Evolutionary conservation across 306 rosid genomes (phyloP).

Genomic region (Rubus parviflorus): DNA sequence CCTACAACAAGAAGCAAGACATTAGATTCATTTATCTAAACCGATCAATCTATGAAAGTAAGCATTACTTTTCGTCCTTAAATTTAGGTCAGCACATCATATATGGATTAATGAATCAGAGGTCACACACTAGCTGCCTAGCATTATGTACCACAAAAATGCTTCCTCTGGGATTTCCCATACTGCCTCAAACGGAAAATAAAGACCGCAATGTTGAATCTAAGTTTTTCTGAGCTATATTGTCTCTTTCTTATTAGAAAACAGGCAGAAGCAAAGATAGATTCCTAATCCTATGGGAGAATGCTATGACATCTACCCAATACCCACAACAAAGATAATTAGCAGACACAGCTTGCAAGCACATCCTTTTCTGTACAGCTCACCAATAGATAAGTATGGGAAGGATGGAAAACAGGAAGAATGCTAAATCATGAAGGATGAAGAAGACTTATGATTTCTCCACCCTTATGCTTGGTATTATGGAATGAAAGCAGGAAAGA

Average conservation of each 20-base stretch:
- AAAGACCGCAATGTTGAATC: not conserved
- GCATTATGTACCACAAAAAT: too few species aligned
- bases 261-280: not conserved
- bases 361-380: not conserved
- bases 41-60: not conserved
- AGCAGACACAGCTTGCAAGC: not conserved
- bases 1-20: constrained; percentile 1
- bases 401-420: not conserved
- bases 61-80: not conserved
- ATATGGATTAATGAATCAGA: not conserved
- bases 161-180: not conserved
- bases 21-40: not conserved
- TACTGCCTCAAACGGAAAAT: not conserved
- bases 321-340: not conserved
- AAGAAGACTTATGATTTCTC: not conserved
- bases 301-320: not conserved
- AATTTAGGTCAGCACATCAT: not conserved
- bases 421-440: not conserved
- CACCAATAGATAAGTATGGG: not conserved
- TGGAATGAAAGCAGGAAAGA: not conserved
- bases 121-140: not conserved
- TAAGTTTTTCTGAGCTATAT: not conserved
- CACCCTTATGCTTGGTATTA: not conserved
- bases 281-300: not conserved
- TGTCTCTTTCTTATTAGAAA: not conserved